Evolutionary conservation across 371 early-diverging fungal species (phyloP), one percentile per base, ranked within the genome.

Genomic region (Mucor irregularis): DNA sequence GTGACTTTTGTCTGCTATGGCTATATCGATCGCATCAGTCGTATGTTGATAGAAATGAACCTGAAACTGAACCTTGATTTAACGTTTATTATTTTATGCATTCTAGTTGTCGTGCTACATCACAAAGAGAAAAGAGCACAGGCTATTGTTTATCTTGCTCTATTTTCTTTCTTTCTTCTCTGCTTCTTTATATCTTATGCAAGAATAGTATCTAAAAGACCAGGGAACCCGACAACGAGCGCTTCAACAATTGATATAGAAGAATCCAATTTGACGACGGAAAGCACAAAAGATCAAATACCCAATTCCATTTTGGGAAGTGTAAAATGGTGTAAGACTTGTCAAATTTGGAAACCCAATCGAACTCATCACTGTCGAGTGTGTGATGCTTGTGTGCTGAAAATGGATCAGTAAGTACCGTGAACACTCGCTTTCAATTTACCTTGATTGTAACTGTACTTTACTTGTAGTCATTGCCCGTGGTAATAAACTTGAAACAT

Each of bases 361-460:
- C 52, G 85, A 47, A 66, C 82, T 13, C 83, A 85, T 59, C 85
- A 85, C 50, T 85, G 85, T 49, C 67, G 78, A 31, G 80, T 76
- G n/a, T 85, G 85, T 54, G 74, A 74, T 54, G 64, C 71, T 35
- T 85, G 86, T 52, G 82, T 85, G 5, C 53, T 83, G 28, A 74
- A 66, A 54, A 83, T 85, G 79, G 86, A 85, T 57, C 86, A 85
- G 83, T 83, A 71, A 58, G 77, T 66, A 17, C n/a, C 2, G 4
- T 14, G 7, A 39, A 52, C 9, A 22, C n/a, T 40, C 2, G 11
- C n/a, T n/a, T n/a, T n/a, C n/a, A n/a, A n/a, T n/a, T 42, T 42
- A 24, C 11, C 11, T 34, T 34, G 35, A 10, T 5, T 34, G 13
- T 33, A 14, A 47, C 2, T 44, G 10, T 25, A n/a, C 0, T 14